Conservation (phyloP, 169 alveolate species). For the Cystoisospora suis region DNA sequence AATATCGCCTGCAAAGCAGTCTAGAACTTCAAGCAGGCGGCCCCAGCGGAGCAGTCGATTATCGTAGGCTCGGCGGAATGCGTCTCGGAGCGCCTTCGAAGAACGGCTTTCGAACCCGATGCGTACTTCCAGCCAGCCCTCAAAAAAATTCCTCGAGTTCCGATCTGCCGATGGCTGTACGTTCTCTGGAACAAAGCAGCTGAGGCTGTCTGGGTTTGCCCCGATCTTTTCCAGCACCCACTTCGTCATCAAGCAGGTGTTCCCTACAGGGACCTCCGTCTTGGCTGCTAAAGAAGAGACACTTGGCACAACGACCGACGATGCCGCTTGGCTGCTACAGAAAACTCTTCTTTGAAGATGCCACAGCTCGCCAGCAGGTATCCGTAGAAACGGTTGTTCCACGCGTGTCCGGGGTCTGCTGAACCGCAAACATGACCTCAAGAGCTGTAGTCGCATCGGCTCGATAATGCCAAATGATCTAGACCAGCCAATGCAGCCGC, state of each 20-base stretch:
- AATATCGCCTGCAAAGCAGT: slow-evolving; percentile 64
- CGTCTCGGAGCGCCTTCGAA: slow-evolving; percentile 45
- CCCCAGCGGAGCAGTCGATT: slow-evolving; percentile 57
- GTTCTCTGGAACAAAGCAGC: neutral
- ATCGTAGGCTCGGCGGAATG: slow-evolving; percentile 46
- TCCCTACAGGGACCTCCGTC: neutral
- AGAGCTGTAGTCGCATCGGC: too few species aligned
- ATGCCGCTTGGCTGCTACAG: neutral
- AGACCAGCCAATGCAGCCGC: too few species aligned
- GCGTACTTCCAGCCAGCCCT: slow-evolving; percentile 11
- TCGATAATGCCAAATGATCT: too few species aligned
- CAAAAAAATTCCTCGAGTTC: neutral
- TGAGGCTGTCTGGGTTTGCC: neutral
- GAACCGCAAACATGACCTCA: too few species aligned
- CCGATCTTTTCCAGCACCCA: slow-evolving; percentile 29
- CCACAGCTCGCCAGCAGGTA: too few species aligned
- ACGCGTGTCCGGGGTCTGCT: too few species aligned
- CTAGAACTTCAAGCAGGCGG: slow-evolving; percentile 58
- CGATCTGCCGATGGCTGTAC: neutral
- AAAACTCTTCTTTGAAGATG: too few species aligned
- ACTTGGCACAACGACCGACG: neutral
- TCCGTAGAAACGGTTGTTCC: too few species aligned
- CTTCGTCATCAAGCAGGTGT: slow-evolving; percentile 31
- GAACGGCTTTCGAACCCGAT: neutral
- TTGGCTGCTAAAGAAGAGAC: neutral